These are phyloP conservation scores for Kuraishia capsulata DNA, from an alignment of 805 yeast species.

Conservation along the genomic window DNA sequence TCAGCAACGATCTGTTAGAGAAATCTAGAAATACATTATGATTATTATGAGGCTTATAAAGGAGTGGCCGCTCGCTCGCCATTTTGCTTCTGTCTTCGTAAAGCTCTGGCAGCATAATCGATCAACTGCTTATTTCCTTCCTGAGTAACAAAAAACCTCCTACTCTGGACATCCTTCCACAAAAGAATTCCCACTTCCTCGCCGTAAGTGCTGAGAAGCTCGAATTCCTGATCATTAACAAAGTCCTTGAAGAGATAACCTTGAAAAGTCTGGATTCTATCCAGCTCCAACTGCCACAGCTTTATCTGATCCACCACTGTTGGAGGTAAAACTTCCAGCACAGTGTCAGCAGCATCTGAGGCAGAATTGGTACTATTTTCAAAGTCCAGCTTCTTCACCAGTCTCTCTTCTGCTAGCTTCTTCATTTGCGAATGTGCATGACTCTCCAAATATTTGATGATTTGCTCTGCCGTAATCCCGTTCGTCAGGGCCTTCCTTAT, in stretches of 20 bases:
- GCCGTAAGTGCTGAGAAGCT: slow-evolving; percentile 65
- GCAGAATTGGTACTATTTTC: slow-evolving; percentile 31
- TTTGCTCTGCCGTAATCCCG: slow-evolving; percentile 94
- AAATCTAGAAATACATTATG: no score
- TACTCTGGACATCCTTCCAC: slow-evolving; percentile 72
- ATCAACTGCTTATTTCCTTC: slow-evolving; percentile 87
- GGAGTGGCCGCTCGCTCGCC: not conserved
- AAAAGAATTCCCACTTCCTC: slow-evolving; percentile 82
- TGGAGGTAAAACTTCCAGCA: slow-evolving; percentile 71
- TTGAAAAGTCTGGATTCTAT: slow-evolving; percentile 76
- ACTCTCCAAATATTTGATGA: slow-evolving; percentile 76
- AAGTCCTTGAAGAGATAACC: slow-evolving; percentile 90
- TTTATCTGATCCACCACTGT: slow-evolving; percentile 95
- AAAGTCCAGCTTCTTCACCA: slow-evolving; percentile 60
- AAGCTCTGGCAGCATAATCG: slow-evolving; percentile 68
- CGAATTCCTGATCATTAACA: slow-evolving; percentile 67
- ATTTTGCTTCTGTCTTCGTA: not conserved
- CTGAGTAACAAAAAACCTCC: slow-evolving; percentile 75
- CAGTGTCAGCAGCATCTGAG: slow-evolving; percentile 13
- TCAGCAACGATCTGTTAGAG: no score
- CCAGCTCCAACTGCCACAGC: slow-evolving; percentile 94
- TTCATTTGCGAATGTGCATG: slow-evolving; percentile 95
- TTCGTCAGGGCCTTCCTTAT: slow-evolving; percentile 73
- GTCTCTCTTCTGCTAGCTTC: slow-evolving; percentile 57
- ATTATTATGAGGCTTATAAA: not conserved